Base-by-base conservation (phyloP, 75 land plant genomes). In the Pseudotsuga menziesii region DNA sequence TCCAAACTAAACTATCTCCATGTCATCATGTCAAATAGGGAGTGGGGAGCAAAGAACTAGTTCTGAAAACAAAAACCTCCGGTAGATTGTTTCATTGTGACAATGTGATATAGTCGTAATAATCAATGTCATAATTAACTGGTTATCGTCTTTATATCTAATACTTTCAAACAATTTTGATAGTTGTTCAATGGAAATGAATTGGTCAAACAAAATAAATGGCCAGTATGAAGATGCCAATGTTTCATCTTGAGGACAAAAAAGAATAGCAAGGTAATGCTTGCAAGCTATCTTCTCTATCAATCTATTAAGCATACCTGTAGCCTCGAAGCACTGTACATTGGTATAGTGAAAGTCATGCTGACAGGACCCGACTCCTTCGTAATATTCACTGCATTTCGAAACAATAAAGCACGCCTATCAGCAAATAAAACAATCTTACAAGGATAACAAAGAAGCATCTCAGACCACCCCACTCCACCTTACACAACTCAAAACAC, bases 271-370 rank as follows among this genome's bases (percentile, higher is more conserved):
- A 27, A 70, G 72, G 23, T 19, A 32, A 15, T 15, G 20, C 20
- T 4, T 22, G 27, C 23, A 76, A 58, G 27, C 23, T 35, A 29
- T 60, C 41, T 20, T 32, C 25, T 11, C 36, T 76, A 36, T 35
- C 26, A 19, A 76, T 32, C 39, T 22, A 17, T 32, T 16, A 11
- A 16, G 13, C 78, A 78, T 85, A 94, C 99, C 93, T 94, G 95
- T 58, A 96, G 89, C 77, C 84, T 83, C 27, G 98, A 96, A 64
- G 91, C 92, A 88, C 91, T 93, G 82, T 82, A 90, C 98, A 94
- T 92, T 25, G 99, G 99, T 59, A 96, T 94, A 8, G 93, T 90
- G 80, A 96, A 96, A 15, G 83, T 90, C 98, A 96, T 96, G 85
- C 89, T 92, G 22, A 96, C 94, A 57, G 99, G 99, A 15, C 99